Base-by-base conservation (phyloP, 371 early-diverging fungal genomes). In the Astathelohania contejeani region DNA sequence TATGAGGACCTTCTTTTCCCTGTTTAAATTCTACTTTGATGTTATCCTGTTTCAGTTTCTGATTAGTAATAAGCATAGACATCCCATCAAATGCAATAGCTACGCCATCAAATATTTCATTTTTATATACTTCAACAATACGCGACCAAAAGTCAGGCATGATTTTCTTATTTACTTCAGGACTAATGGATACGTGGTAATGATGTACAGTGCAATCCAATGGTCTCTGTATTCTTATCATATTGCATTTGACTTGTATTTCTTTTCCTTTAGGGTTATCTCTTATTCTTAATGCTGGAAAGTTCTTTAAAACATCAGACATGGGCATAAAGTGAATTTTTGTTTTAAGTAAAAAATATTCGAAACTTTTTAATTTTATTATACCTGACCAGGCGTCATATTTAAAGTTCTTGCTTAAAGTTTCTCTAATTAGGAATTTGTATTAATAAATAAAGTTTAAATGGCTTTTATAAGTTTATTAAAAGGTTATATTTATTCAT, bases 61-160 rank as follows among this genome's bases (percentile, higher is more conserved):
- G 22, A 12, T 24, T 42, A 14, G 61, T 19, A 24, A 65, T 51
- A 1, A 65, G 24, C 4, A 47, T 60, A 22, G 32, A 42, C 3
- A 37, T 18, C 3, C 66, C 66, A 56, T 65, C 66, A 54, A 53
- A 65, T 9, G 40, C 60, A 20, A 49, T 18, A 9, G 24, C 18
- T 9, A 25, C 48, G 19, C 45, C 26, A 1, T 50, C 7, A 28
- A 50, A 50, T 12, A 48, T 14, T 9, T 10, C 28, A 7, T 47
- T 42, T 3, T 56, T 25, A 20, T 58, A 32, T 7, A 7, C 0
- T 14, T 46, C 24, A 25, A 27, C 35, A 9, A 51, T 58, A 20
- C 26, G 16, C 48, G 29, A 20, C 20, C 60, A 47, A 3, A 18
- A 27, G 7, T 19, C 19, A 27, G 28, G 49, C 18, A 53, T 26